Conservation (phyloP, 2,329 filamentous ascomycete species). For the Lachnellula arida region DNA sequence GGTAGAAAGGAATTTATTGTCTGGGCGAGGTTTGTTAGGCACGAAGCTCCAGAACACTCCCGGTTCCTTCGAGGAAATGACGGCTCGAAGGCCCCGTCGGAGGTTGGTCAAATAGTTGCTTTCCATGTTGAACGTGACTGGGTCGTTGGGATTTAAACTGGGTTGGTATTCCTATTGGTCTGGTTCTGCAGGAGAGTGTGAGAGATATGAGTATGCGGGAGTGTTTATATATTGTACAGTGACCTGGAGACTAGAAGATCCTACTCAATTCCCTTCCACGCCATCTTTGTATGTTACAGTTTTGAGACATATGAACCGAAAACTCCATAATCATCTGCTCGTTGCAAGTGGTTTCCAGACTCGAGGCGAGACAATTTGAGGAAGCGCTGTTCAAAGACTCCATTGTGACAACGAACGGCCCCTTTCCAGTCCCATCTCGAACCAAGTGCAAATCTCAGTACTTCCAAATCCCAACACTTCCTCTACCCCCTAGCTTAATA, state of each 20-base stretch:
- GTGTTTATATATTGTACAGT: not conserved
- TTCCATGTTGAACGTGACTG: too few relatives aligned
- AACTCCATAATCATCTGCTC: not conserved
- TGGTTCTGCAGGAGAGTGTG: not conserved
- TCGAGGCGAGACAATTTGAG: not conserved
- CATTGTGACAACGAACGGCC: not conserved
- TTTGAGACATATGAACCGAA: not conserved
- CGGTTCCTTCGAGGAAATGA: too few relatives aligned
- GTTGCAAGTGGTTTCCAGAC: not conserved
- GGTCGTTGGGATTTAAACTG: too few relatives aligned
- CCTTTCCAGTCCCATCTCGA: not conserved
- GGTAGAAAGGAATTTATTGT: too few relatives aligned
- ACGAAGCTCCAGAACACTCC: too few relatives aligned
- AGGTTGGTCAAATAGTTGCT: too few relatives aligned
- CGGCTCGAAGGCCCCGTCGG: too few relatives aligned
- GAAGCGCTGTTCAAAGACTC: not conserved
- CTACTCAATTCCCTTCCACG: not conserved
- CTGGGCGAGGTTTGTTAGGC: too few relatives aligned
- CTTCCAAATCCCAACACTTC: not conserved
- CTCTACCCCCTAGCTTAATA: not conserved
- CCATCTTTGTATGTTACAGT: not conserved
- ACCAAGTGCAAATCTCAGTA: not conserved
- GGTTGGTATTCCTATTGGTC: too few relatives aligned
- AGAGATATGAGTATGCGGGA: not conserved
- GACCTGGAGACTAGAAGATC: not conserved